Base-by-base conservation (phyloP, 257 asterid genomes). In the Asclepias syriaca region DNA sequence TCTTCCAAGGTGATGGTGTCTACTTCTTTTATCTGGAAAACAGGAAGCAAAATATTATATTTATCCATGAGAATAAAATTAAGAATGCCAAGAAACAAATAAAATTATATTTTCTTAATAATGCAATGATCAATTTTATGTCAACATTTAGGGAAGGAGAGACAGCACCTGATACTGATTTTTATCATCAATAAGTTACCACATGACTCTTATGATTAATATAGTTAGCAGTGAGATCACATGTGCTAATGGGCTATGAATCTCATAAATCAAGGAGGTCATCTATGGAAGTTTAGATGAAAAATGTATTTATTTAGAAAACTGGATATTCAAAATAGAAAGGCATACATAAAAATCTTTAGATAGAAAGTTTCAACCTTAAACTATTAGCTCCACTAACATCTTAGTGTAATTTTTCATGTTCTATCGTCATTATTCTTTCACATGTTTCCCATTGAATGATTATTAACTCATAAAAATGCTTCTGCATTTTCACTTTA, bases 1-100 rank as follows among this genome's bases (percentile, higher is more conserved):
- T 70, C 78, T 74, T 94, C 96, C 81, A 91, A 73, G 59, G 98
- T 89, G 75, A 94, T 75, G 73, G 95, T 85, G 70, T 71, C 69
- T 55, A 81, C 81, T 66, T 91, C 87, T 84, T 89, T 88, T 74
- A 84, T 84, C 95, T 88, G 77, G 73, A 58, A 70, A 61, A 16
- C 57, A 77, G 65, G 40, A 74, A 51, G 54, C 32, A 69, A 71
- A 7, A 4, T 60, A 59, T 50, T 50, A 73, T 70, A 70, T 75
- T 54, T 19, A 76, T 21, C 67, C 68, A 72, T 43, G 18, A 27
- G 55, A 50, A 8, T 11, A 32, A n/a, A 19, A 56, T 32, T 54
- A 53, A 66, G 66, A 57, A 39, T 11, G 45, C 34, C 7, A 15
- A 5, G 11, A 11, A 21, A 18, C 11, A 70, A 53, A 60, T 15